Evolutionary conservation across 306 rosid genomes (phyloP), one percentile per base, ranked within the genome.

Genomic region (Herpetospermum pedunculosum): DNA sequence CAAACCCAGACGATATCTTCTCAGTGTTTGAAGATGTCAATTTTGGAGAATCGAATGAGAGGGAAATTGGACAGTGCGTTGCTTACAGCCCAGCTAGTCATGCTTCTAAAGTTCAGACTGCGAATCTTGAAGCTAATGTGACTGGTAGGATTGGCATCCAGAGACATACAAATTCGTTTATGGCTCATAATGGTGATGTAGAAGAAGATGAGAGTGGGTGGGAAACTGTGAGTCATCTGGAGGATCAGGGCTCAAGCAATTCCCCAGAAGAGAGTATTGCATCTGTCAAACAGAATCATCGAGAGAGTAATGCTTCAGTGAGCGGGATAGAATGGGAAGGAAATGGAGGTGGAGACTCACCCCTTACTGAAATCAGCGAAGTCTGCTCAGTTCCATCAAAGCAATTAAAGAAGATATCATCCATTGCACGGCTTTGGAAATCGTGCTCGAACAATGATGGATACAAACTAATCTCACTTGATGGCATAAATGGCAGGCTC

Each of bases 171-270:
- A 80, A 77, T 79, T 71, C 77, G 53, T 90, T 46, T 64, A 34
- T 81, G 73, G 94, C 79, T 77, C 86, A 84, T 47, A 87, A 86
- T 44, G 84, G 87, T 65, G 97, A 87, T 23, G 58, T 87, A 30
- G 97, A 90, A 75, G 78, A 60, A 63, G 96, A 90, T 76, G 98
- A 89, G 81, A 93, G 98, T 81, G 98, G 97, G 72, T 93, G 98
- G 98, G 98, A 93, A 86, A 93, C 96, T 28, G 97, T 83, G 52
- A 93, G 98, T 85, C 97, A 89, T 80, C 70, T 75, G 21, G 98
- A 93, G 80, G 98, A 92, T 81, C 93, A 92, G 84, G 97, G 92
- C 72, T 93, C 98, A n/a, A 87, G 96, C 80, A 85, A 74, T 80
- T 90, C 97, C 38, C 92, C 82, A 1, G 96, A 90, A 55, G 93